Percentiles rank a stretch among this genome's conserved stretches.
Conservation (phyloP, 768 basidiomycete species). For the Cystobasidium onofrii region DNA sequence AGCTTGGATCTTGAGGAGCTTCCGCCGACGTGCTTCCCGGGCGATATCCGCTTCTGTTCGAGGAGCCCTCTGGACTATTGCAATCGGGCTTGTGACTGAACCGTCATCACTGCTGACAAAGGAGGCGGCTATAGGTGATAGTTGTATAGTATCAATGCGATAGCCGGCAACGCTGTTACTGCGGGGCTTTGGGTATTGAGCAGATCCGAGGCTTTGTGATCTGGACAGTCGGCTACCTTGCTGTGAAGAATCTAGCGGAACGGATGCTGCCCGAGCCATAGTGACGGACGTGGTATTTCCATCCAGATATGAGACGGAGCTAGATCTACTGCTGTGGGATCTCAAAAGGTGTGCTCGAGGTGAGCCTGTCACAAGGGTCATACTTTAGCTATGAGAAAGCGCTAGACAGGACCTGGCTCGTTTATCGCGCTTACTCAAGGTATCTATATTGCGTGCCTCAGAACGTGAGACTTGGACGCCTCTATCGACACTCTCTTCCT, state of each 20-base stretch:
- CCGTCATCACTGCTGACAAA: conserved; percentile 2
- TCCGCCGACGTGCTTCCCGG: conserved; percentile 6
- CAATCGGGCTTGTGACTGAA: neutral
- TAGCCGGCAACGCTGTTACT: neutral
- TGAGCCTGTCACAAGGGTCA: too few relatives aligned
- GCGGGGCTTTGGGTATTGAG: neutral
- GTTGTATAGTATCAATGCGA: neutral
- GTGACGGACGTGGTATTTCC: neutral
- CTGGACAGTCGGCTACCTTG: neutral
- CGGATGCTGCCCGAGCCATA: neutral
- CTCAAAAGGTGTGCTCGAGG: too few relatives aligned
- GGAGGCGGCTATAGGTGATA: neutral
- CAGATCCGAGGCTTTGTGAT: neutral
- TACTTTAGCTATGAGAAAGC: too few relatives aligned
- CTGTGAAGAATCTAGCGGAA: neutral
- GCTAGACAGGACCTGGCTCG: too few relatives aligned
- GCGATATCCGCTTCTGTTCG: neutral
- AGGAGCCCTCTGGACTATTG: neutral
- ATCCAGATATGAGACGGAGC: neutral
- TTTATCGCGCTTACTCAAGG: neutral
- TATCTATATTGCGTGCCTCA: neutral
- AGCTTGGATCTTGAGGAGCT: conserved; percentile 20
- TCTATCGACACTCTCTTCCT: neutral
- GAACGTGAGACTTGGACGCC: neutral
- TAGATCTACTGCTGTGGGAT: neutral